Conservation (phyloP, 192 early-diverging fungal species). For the Backusella australiensis region DNA sequence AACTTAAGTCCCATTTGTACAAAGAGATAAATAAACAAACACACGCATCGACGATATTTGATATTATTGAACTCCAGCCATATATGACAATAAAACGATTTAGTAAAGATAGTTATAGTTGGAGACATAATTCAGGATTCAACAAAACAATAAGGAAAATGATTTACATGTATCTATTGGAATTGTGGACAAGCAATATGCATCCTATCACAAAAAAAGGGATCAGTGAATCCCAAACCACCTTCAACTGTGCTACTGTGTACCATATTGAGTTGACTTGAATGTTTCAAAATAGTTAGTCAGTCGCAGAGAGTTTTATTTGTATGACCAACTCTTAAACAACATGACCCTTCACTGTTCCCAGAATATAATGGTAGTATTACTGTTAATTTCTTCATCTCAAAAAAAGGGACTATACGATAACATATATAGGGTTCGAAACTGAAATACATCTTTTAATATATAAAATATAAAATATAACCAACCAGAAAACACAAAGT, state of each 20-base stretch:
- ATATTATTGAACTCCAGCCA: neutral
- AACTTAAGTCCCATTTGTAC: neutral
- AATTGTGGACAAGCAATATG: neutral
- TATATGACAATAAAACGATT: neutral
- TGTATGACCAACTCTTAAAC: neutral
- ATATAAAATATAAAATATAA: neutral
- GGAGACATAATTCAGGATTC: neutral
- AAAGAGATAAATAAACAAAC: neutral
- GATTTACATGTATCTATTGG: neutral
- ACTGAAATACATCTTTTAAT: neutral
- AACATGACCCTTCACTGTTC: constrained; percentile 5
- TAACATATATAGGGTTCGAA: neutral
- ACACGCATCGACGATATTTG: neutral
- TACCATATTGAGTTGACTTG: neutral
- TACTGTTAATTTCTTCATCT: neutral
- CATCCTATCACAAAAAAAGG: neutral
- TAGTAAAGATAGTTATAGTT: neutral
- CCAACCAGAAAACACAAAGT: neutral
- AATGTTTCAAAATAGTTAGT: constrained; percentile 5
- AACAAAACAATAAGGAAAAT: neutral
- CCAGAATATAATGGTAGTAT: neutral
- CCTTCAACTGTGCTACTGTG: neutral
- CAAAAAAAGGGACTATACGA: neutral
- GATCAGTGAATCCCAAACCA: neutral
- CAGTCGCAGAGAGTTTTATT: neutral